Percentiles rank a stretch among this genome's conserved stretches.
phyloP scores from a whole-genome alignment of 2,329 filamentous ascomycete species.

The Diaporthe vexans region DNA sequence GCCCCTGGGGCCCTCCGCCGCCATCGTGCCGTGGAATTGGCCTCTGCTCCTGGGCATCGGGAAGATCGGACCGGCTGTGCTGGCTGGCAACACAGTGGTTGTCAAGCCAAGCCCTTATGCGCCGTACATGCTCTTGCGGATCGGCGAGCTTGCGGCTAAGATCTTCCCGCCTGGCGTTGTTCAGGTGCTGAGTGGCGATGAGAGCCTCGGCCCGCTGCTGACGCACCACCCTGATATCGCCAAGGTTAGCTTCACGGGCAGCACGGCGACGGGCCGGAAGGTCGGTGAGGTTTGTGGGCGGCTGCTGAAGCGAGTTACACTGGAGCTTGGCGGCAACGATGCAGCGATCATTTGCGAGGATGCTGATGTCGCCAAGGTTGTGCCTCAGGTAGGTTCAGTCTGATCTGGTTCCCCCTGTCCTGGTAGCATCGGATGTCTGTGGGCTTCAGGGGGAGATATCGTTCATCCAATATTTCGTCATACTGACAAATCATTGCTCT shows the following conservation, averaged over 20 bases:
- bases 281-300: conserved; percentile 58
- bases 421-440: not conserved
- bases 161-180: conserved; percentile 74
- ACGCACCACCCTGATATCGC: conserved; percentile 70
- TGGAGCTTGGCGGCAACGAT: conserved; percentile 55
- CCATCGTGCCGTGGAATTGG: conserved; percentile 66
- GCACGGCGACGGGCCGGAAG: conserved; percentile 53
- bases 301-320: conserved; percentile 61
- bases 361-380: conserved; percentile 56
- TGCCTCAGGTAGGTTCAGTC: conserved; percentile 43
- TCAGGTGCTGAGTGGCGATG: conserved; percentile 71
- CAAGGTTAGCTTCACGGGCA: conserved; percentile 76
- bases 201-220: conserved; percentile 70
- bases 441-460: not conserved
- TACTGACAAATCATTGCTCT: not conserved
- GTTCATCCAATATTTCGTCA: not conserved
- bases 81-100: conserved; percentile 66
- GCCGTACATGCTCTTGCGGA: conserved; percentile 70
- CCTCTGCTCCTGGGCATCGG: conserved; percentile 36
- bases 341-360: conserved; percentile 60
- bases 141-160: conserved; percentile 69
- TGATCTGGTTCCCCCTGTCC: not conserved
- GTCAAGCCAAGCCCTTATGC: conserved; percentile 72
- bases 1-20: conserved; percentile 58
- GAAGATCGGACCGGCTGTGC: conserved; percentile 69